Percentiles rank a stretch among this genome's conserved stretches.
phyloP scores from a whole-genome alignment of 108 stramenopile genomes.

The Mayamaea pseudoterrestris region DNA sequence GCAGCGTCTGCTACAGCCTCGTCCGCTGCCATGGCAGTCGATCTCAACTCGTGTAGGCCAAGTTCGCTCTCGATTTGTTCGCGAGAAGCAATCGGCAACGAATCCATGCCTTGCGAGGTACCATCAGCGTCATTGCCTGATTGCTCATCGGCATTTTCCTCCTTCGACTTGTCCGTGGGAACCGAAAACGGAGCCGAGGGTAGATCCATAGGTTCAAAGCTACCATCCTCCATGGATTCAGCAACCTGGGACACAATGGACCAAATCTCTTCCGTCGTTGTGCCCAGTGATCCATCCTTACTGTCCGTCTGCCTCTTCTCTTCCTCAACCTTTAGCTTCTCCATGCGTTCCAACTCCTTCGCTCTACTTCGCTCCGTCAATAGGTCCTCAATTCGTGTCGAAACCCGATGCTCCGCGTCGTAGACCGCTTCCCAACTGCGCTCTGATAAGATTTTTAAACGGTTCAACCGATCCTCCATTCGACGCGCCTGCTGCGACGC shows the following conservation, averaged over 20 bases:
- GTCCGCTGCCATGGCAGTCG: conserved; percentile 43
- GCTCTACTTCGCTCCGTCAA: conserved; percentile 28
- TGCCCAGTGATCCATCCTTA: neutral
- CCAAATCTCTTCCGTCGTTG: conserved; percentile 37
- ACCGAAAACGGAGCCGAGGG: conserved; percentile 14
- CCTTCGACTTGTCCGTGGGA: neutral
- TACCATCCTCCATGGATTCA: conserved; percentile 46
- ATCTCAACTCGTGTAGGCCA: conserved; percentile 33
- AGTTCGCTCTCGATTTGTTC: conserved; percentile 48
- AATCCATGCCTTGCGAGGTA: neutral
- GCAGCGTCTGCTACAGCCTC: conserved; percentile 52
- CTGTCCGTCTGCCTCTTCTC: conserved; percentile 3
- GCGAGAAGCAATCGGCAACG: conserved; percentile 18
- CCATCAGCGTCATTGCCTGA: conserved; percentile 3
- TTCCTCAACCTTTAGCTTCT: conserved; percentile 14
- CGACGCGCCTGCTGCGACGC: conserved; percentile 20
- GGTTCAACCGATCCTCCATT: conserved; percentile 25
- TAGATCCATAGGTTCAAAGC: conserved; percentile 45
- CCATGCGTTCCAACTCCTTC: conserved; percentile 21
- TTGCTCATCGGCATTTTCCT: conserved; percentile 2
- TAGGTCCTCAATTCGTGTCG: conserved; percentile 28
- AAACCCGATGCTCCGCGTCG: conserved; percentile 29
- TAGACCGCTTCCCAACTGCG: conserved; percentile 44
- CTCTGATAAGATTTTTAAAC: conserved; percentile 29
- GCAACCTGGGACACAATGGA: conserved; percentile 39